Conservation (phyloP, 2,329 filamentous ascomycete genomes). For the Ceratocystis papillata region DNA sequence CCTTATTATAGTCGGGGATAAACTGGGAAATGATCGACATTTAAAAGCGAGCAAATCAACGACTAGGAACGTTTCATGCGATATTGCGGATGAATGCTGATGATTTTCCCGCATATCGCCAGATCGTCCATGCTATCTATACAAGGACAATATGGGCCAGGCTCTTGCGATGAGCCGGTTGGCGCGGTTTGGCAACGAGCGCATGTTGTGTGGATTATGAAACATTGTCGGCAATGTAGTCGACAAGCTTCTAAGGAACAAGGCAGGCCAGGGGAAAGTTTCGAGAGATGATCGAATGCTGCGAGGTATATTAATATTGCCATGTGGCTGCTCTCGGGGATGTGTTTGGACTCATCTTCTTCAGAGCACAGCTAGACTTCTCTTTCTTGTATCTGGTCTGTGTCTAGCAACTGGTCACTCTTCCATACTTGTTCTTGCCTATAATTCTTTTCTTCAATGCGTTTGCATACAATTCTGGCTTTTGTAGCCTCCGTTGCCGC, state of each 20-base stretch:
- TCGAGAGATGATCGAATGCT: neutral
- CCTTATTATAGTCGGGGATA: constrained; percentile 6
- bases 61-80: neutral
- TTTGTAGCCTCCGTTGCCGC: constrained; percentile 26
- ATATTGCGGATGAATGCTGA: neutral
- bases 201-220: constrained; percentile 1
- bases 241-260: neutral
- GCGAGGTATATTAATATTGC: neutral
- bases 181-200: constrained; percentile 1
- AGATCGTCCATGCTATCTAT: neutral
- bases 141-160: too few relatives aligned
- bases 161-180: neutral
- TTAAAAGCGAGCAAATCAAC: constrained; percentile 15
- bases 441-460: constrained; percentile 7
- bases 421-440: neutral
- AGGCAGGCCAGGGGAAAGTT: neutral
- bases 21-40: neutral
- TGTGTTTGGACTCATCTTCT: neutral
- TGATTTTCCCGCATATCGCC: neutral
- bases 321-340: neutral
- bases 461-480: constrained; percentile 12
- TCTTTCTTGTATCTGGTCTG: neutral
- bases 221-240: neutral
- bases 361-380: neutral
- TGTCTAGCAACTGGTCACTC: neutral